These are phyloP conservation scores for Onygenales sp. DNA, from an alignment of 2,329 filamentous ascomycete genomes.

Conservation along the genomic window DNA sequence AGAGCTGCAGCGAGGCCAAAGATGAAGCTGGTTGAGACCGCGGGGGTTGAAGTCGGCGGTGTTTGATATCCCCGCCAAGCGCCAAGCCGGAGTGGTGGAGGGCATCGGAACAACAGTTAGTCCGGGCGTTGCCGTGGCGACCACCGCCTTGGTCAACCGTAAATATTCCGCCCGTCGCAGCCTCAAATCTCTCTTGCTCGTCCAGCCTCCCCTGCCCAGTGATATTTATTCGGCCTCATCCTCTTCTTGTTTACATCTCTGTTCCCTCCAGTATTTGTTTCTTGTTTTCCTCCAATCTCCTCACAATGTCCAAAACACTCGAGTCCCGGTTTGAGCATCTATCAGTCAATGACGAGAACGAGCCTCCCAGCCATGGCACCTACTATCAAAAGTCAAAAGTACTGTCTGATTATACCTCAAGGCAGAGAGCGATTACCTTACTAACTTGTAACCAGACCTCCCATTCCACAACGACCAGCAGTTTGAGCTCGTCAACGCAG, in stretches of 20 bases:
- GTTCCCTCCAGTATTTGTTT: neutral
- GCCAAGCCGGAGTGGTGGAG: neutral
- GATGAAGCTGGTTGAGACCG: too few species aligned
- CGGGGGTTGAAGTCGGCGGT: too few species aligned
- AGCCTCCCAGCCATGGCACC: conserved; percentile 45
- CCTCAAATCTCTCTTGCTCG: neutral
- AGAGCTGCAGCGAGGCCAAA: too few species aligned
- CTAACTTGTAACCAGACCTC: conserved; percentile 28
- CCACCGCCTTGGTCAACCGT: neutral
- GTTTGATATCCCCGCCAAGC: neutral
- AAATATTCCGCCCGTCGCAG: neutral
- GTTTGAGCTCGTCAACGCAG: conserved; percentile 20
- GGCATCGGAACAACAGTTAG: neutral
- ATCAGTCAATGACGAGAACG: conserved; percentile 82
- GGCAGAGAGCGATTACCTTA: neutral
- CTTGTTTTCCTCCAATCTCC: conserved; percentile 25
- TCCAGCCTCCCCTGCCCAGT: neutral
- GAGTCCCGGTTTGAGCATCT: conserved; percentile 86
- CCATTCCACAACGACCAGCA: conserved; percentile 32
- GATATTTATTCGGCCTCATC: neutral
- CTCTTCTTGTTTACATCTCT: neutral
- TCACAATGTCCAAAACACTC: conserved; percentile 63
- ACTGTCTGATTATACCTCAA: conserved; percentile 10
- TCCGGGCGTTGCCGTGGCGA: conserved; percentile 2
- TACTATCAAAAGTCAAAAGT: conserved; percentile 70